A percentile compares a stretch with the other conserved stretches of the same genome.
These are phyloP conservation scores for Penicillium brevicompactum DNA, from an alignment of 2,329 filamentous ascomycete species.

Conservation along the genomic window DNA sequence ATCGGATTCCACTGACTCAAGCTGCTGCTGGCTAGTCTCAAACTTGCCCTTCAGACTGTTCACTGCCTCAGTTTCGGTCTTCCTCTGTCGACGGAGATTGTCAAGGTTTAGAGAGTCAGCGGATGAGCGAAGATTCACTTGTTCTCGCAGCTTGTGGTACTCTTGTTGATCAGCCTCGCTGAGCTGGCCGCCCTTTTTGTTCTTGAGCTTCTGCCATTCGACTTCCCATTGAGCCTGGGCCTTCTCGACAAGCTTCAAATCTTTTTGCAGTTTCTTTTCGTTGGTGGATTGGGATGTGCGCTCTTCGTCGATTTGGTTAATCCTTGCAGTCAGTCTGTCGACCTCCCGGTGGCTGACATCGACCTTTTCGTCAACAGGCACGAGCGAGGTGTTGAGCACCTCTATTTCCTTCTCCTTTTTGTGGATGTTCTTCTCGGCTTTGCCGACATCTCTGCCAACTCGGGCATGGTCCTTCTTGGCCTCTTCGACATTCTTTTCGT, in stretches of 20 bases:
- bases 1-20: slow-evolving; percentile 74
- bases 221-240: slow-evolving; percentile 85
- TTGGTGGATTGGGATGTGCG: slow-evolving; percentile 69
- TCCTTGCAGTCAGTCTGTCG: slow-evolving; percentile 66
- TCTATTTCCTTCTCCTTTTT: slow-evolving; percentile 84
- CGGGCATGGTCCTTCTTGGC: slow-evolving; percentile 82
- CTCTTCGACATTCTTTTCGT: slow-evolving; percentile 75
- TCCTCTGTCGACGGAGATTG: slow-evolving; percentile 82
- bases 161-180: slow-evolving; percentile 85
- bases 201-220: slow-evolving; percentile 81
- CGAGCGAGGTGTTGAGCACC: slow-evolving; percentile 78
- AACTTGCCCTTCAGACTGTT: slow-evolving; percentile 88
- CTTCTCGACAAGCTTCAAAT: slow-evolving; percentile 82
- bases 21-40: slow-evolving; percentile 72
- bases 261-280: slow-evolving; percentile 75
- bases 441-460: slow-evolving; percentile 73
- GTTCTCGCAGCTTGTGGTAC: slow-evolving; percentile 80
- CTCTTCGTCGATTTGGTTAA: slow-evolving; percentile 73
- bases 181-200: slow-evolving; percentile 82
- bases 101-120: slow-evolving; percentile 80
- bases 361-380: slow-evolving; percentile 92
- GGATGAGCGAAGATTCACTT: slow-evolving; percentile 81
- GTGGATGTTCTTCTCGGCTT: slow-evolving; percentile 83
- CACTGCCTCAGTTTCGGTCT: slow-evolving; percentile 87
- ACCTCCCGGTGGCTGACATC: slow-evolving; percentile 73